Base-by-base conservation (phyloP, 1,284 basidiomycete genomes). In the Ganoderma sp. region DNA sequence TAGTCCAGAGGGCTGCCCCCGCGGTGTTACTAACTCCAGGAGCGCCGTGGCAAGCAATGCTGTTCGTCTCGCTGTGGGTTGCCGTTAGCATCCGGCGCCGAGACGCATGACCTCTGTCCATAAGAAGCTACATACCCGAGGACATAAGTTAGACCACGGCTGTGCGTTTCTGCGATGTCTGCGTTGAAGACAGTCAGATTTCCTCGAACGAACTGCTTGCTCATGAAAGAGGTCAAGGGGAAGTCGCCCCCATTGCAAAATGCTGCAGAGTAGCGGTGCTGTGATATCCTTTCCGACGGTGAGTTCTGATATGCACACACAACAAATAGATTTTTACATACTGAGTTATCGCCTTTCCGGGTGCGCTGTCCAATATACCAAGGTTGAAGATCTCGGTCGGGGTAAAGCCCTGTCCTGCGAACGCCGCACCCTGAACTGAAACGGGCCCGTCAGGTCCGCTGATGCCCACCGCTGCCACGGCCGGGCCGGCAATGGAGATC, bases 11-110 rank as follows among this genome's bases (percentile, higher is more conserved):
- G 19, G 88, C 87, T 3, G 89, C 88, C 42, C 90, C 90, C 15
- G 86, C 91, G 1, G 87, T 86, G 74, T 92, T 89, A 76, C 88
- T 89, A 22, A 91, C 86, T 3, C 86, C 87, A 42, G 90, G 88
- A 15, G 87, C 85, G 66, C 90, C 90, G 81, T 81, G 82, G 73
- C 81, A 81, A 2, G 79, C 78, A 58, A 76, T 74, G 67, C 76
- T 78, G 42, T 77, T 78, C 10, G 78, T 79, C 70, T 79, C 79
- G 1, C 75, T 73, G 52, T 45, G 10, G 15, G 8, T 22, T 37
- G 6, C 15, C 14, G 15, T 59, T 19, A 59, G 39, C 58, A 59
- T 42, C 37, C 19, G n/a, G 66, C 7, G 28, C 39, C 28, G 3
- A 32, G n/a, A 32, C 43, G 37, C 60, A 56, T 56, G 60, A 42